These are phyloP conservation scores for Lecanosticta acicola DNA, from an alignment of 2,329 filamentous ascomycete genomes.

Conservation along the genomic window DNA sequence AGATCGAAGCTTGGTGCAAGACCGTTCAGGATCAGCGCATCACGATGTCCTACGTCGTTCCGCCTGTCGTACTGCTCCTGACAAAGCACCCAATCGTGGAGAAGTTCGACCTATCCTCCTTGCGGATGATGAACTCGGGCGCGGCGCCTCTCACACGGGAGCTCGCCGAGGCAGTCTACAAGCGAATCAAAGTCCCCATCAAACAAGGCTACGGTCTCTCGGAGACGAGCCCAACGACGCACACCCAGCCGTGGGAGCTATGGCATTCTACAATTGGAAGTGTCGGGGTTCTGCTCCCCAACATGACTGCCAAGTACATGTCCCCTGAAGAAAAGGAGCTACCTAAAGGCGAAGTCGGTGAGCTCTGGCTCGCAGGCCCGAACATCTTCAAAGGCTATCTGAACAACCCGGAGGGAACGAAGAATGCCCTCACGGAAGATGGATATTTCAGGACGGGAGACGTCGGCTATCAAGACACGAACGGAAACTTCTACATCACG, in stretches of 20 bases:
- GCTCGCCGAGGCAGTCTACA: slow-evolving; percentile 69
- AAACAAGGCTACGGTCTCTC: slow-evolving; percentile 92
- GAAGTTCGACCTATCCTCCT: slow-evolving; percentile 71
- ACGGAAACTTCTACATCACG: slow-evolving; percentile 81
- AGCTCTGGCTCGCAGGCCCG: slow-evolving; percentile 63
- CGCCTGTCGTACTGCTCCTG: slow-evolving; percentile 74
- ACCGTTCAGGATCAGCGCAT: slow-evolving; percentile 69
- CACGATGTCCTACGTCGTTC: slow-evolving; percentile 76
- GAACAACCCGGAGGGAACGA: slow-evolving; percentile 68
- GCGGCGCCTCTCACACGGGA: slow-evolving; percentile 80
- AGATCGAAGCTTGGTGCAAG: slow-evolving; percentile 70
- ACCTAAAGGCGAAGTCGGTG: slow-evolving; percentile 80
- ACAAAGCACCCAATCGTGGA: slow-evolving; percentile 71
- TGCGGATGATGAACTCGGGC: slow-evolving; percentile 82
- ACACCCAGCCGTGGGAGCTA: slow-evolving; percentile 63
- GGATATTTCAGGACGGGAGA: slow-evolving; percentile 89
- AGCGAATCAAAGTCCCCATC: slow-evolving; percentile 68
- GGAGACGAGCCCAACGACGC: slow-evolving; percentile 76
- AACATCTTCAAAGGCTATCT: slow-evolving; percentile 87
- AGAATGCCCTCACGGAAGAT: slow-evolving; percentile 64
- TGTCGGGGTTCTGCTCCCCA: slow-evolving; percentile 71
- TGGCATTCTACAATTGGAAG: slow-evolving; percentile 74
- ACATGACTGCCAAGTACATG: slow-evolving; percentile 77
- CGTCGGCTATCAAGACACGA: slow-evolving; percentile 67
- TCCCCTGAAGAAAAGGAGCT: slow-evolving; percentile 53